Evolutionary conservation across 202 grass and related monocot genomes (phyloP).

Genomic region (Hordeum pubiflorum): DNA sequence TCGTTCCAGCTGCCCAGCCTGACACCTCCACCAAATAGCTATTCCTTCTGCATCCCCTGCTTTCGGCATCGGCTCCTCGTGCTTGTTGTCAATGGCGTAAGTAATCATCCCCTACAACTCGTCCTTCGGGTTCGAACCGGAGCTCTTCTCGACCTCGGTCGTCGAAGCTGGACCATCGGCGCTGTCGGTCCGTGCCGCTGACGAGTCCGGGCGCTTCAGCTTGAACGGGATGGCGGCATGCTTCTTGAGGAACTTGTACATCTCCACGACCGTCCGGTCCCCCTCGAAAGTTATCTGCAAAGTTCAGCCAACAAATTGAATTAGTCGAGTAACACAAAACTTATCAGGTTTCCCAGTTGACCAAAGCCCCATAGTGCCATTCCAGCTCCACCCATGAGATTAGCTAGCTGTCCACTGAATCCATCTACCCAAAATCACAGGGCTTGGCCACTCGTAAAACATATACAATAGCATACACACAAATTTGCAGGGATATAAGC

Average conservation of each 20-base stretch:
- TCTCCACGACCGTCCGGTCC: constrained; percentile 68
- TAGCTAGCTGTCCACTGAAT: background rate
- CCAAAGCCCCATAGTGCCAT: background rate
- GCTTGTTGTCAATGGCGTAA: background rate
- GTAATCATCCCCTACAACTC: constrained; percentile 50
- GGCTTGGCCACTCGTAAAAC: background rate
- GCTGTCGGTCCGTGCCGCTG: constrained; percentile 12
- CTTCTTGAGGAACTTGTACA: constrained; percentile 94
- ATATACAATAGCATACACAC: background rate
- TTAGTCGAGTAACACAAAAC: background rate
- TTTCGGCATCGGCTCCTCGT: background rate
- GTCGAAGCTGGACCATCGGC: background rate
- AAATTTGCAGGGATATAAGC: background rate
- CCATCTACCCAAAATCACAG: background rate
- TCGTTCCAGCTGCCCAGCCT: background rate
- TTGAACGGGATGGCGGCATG: constrained; percentile 84
- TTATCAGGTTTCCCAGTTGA: background rate
- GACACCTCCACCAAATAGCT: background rate
- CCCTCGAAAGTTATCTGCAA: constrained; percentile 61
- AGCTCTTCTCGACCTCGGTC: background rate
- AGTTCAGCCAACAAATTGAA: background rate
- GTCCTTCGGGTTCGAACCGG: constrained; percentile 46
- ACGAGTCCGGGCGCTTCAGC: constrained; percentile 44
- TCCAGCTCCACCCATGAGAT: background rate
- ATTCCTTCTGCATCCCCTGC: background rate